Evolutionary conservation across 139 green algal species (phyloP).

Genomic region (Spirogloea muscicola): DNA sequence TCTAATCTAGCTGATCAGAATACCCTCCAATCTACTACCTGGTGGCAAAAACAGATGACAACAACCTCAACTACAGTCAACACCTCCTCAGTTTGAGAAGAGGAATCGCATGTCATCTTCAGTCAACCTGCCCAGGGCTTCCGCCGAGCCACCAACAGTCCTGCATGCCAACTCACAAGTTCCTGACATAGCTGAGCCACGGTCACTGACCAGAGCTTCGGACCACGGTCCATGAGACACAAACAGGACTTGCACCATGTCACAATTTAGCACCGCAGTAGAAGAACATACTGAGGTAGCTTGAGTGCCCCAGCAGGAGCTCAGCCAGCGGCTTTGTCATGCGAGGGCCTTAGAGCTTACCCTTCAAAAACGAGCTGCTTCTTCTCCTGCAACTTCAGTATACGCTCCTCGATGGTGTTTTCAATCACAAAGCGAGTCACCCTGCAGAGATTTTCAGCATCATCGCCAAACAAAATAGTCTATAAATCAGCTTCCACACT

Average conservation of each 20-base stretch:
- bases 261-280: not conserved
- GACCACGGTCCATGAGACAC: not conserved
- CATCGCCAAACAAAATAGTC: too few relatives aligned
- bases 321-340: not conserved
- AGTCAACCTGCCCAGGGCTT: conserved; percentile 75
- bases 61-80: too few relatives aligned
- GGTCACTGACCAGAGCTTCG: too few relatives aligned
- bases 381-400: conserved; percentile 89
- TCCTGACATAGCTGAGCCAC: too few relatives aligned
- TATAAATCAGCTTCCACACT: too few relatives aligned
- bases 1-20: too few relatives aligned
- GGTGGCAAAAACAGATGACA: too few relatives aligned
- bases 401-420: conserved; percentile 75
- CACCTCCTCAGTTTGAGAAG: conserved; percentile 63
- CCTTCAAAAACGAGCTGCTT: conserved; percentile 85
- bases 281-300: not conserved
- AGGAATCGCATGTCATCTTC: conserved; percentile 89
- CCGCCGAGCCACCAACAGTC: conserved; percentile 75
- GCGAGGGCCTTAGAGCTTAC: not conserved
- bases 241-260: not conserved
- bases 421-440: conserved; percentile 73
- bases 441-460: too few relatives aligned
- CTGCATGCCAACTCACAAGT: conserved; percentile 17
- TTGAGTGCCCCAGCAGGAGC: not conserved
- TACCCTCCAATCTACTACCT: too few relatives aligned